A percentile compares a stretch with the other conserved stretches of the same genome.
Evolutionary conservation across 164 flowering plant species (phyloP).

Genomic region (Santalum album): DNA sequence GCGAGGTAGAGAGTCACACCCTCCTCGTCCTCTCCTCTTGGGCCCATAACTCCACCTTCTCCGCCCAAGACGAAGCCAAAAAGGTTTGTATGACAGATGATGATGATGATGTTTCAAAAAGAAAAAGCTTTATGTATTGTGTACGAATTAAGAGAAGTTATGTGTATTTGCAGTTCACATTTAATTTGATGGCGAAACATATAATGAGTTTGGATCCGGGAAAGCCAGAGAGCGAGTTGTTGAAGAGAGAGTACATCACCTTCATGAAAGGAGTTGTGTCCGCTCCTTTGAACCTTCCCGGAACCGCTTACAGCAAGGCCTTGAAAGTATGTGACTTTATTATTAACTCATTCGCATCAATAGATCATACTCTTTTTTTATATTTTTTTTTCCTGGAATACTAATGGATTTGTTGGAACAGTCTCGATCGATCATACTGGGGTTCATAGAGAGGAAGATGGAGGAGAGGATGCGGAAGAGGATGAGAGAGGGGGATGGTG

Average conservation of each 20-base stretch:
- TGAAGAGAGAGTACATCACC: conserved; percentile 79
- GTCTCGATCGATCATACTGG: conserved; percentile 72
- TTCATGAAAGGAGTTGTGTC: conserved; percentile 99
- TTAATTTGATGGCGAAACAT: conserved; percentile 89
- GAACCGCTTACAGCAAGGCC: conserved; percentile 78
- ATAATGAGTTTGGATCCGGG: conserved; percentile 94
- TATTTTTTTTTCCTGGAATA: background rate
- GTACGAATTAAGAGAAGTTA: too few relatives aligned
- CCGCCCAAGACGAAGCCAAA: conserved; percentile 92
- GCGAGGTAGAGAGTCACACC: conserved; percentile 64
- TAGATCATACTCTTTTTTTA: background rate
- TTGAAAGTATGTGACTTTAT: conserved; percentile 33
- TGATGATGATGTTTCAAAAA: too few relatives aligned
- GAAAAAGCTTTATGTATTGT: too few relatives aligned
- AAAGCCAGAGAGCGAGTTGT: conserved; percentile 58
- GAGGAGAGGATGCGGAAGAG: conserved; percentile 61
- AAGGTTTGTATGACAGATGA: too few relatives aligned
- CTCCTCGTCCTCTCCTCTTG: conserved; percentile 60
- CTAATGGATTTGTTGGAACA: conserved; percentile 13
- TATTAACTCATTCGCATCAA: too few relatives aligned
- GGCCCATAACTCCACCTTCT: conserved; percentile 41
- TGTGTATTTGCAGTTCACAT: conserved; percentile 77
- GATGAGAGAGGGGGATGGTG: conserved; percentile 20
- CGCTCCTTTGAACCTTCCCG: conserved; percentile 76
- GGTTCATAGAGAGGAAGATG: conserved; percentile 68